Base-by-base conservation (phyloP, 345 rosid genomes). In the Garcia nutans region DNA sequence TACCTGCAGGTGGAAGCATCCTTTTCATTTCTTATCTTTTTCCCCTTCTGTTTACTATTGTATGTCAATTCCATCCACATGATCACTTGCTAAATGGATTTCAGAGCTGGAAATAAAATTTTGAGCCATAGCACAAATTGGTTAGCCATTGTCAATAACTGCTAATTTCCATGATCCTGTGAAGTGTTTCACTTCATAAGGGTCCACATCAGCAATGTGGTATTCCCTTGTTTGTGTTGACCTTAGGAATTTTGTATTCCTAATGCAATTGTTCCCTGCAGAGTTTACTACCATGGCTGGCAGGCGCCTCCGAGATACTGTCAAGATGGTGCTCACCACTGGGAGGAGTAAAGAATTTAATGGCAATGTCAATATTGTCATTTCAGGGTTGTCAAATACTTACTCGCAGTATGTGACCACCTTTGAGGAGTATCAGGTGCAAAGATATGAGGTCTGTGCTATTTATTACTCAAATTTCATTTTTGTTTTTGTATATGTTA, bases 281-380 rank as follows among this genome's bases (percentile, higher is more conserved):
- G 99, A 95, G 77, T 95, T 93, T 74, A 91, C 99, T 57, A 95
- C 99, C 72, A 95, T 95, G 99, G 95, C 99, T 75, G 97, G 99
- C 78, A 89, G 99, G 85, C 97, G 96, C 33, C 99, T 95, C 56
- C 91, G 97, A 8, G 93, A 91, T 74, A 93, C 99, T 67, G 97
- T 95, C 75, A 87, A 87, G 85, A 62, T 79, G 12, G 87, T 90
- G 72, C 89, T 95, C 70, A 81, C 85, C 68, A 79, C 86, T 81
- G 81, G 80, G 58, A 84, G 84, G 31, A 72, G 78, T 50, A 80
- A 81, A 66, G 88, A 89, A 74, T 82, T 85, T 62, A 74, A 22
- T 8, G 77, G 80, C 68, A 67, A 87, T 64, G 86, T 86, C 78
- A 94, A 91, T 71, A 88, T 95, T 66, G 91, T 95, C 72, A 82